A percentile compares a stretch with the other conserved stretches of the same genome.
Conservation (phyloP, 768 basidiomycete species). For the Tubosaeta brunneosetosa region DNA sequence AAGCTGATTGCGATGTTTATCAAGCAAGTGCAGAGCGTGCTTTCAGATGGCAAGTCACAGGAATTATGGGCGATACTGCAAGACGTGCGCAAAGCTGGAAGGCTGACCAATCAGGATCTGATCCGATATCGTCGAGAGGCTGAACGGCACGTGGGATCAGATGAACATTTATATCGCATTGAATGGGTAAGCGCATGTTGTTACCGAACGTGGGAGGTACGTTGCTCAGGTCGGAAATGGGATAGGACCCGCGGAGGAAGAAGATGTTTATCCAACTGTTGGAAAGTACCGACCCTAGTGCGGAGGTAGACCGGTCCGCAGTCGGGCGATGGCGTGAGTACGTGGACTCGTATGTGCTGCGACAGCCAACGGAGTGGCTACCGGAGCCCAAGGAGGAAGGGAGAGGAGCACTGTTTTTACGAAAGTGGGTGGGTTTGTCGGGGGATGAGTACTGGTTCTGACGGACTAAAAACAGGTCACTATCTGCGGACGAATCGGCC, state of each 20-base stretch:
- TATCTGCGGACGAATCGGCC: constrained; percentile 34
- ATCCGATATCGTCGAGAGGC: constrained; percentile 78
- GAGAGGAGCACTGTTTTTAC: constrained; percentile 47
- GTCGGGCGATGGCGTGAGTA: constrained; percentile 69
- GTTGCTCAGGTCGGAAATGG: constrained; percentile 13
- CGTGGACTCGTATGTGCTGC: constrained; percentile 66
- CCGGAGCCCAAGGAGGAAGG: constrained; percentile 36
- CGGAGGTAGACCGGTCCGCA: constrained; percentile 46
- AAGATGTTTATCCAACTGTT: constrained; percentile 59
- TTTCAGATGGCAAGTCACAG: constrained; percentile 80
- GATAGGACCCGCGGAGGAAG: constrained; percentile 52
- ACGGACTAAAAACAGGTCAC: constrained; percentile 47
- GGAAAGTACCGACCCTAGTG: constrained; percentile 60
- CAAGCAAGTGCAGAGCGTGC: constrained; percentile 91
- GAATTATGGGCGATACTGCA: constrained; percentile 79
- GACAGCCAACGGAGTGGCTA: constrained; percentile 68
- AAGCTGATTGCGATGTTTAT: constrained; percentile 84
- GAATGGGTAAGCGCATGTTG: constrained; percentile 60
- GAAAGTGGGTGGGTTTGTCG: constrained; percentile 42
- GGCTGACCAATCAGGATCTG: constrained; percentile 56
- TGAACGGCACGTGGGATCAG: constrained; percentile 67
- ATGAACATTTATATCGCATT: constrained; percentile 72
- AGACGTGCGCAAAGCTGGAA: constrained; percentile 50
- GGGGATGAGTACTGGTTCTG: constrained; percentile 11
- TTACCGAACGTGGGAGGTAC: not conserved